Percentiles rank a stretch among this genome's conserved stretches.
phyloP scores from a whole-genome alignment of 2,329 filamentous ascomycete species.

The Graphilbum fragrans region DNA sequence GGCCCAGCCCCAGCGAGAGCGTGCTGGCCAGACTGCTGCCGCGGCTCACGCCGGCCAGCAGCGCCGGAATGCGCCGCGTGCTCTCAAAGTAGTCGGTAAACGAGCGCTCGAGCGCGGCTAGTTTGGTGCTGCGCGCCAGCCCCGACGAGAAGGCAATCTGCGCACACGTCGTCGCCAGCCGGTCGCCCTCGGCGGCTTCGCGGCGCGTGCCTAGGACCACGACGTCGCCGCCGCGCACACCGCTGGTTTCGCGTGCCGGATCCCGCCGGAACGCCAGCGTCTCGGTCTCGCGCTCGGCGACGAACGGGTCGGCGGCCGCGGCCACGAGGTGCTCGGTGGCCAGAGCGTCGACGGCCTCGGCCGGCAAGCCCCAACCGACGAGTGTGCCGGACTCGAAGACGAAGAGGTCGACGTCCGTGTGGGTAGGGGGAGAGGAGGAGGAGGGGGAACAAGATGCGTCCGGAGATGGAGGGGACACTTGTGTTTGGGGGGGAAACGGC shows the following conservation, averaged over 20 bases:
- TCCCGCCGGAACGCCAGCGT: slow-evolving; percentile 82
- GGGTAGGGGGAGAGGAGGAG: not conserved
- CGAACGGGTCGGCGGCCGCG: slow-evolving; percentile 65
- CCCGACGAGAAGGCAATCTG: slow-evolving; percentile 97
- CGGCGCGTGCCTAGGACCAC: slow-evolving; percentile 75
- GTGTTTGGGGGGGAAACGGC: too few relatives aligned
- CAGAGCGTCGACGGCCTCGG: slow-evolving; percentile 57
- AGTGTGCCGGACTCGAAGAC: slow-evolving; percentile 91
- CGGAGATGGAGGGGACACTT: too few relatives aligned
- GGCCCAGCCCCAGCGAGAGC: not conserved
- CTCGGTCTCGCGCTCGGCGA: slow-evolving; percentile 66
- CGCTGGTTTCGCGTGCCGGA: slow-evolving; percentile 56
- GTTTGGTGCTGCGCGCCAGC: slow-evolving; percentile 81
- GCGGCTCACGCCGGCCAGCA: slow-evolving; percentile 36
- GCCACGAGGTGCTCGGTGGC: slow-evolving; percentile 61
- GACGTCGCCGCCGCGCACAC: slow-evolving; percentile 77
- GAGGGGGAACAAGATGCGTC: not conserved
- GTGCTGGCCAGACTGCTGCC: not conserved
- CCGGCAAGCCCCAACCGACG: slow-evolving; percentile 80
- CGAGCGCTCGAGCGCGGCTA: slow-evolving; percentile 79
- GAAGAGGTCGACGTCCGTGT: slow-evolving; percentile 71
- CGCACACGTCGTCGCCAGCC: slow-evolving; percentile 56
- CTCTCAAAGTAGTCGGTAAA: slow-evolving; percentile 77
- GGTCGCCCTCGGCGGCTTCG: slow-evolving; percentile 31
- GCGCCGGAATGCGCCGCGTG: slow-evolving; percentile 68